Percentiles rank a stretch among this genome's conserved stretches.
Conservation (phyloP, 306 rosid genomes). For the Hylodesmum podocarpum region DNA sequence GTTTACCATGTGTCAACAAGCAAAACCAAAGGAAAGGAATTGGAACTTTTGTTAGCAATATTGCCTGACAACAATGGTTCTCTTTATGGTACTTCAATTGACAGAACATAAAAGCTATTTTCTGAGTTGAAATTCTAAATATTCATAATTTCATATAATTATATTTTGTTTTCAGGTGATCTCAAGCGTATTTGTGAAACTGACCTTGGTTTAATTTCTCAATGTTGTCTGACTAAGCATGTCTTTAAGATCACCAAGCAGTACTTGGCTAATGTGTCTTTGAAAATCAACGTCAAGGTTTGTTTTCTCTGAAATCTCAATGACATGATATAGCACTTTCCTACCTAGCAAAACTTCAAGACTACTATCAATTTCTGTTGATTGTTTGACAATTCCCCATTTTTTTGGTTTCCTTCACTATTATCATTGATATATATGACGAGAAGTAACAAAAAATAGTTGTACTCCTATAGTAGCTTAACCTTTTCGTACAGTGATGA, state of each 20-base stretch:
- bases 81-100: constrained; percentile 63
- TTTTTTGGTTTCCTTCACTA: not conserved
- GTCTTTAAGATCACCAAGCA: constrained; percentile 82
- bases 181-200: constrained; percentile 93
- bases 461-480: not conserved
- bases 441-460: not conserved
- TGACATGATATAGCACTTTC: constrained; percentile 14
- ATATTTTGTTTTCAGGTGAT: constrained; percentile 62
- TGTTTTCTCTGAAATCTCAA: constrained; percentile 1
- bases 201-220: constrained; percentile 89
- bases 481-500: not conserved
- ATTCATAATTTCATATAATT: not conserved
- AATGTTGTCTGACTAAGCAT: constrained; percentile 90
- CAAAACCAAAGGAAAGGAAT: constrained; percentile 65
- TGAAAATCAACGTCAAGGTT: constrained; percentile 92
- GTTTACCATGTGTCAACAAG: constrained; percentile 64
- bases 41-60: constrained; percentile 83
- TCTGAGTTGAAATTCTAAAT: not conserved
- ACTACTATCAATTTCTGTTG: not conserved
- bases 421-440: not conserved
- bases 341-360: not conserved
- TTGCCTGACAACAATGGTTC: constrained; percentile 94
- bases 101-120: not conserved
- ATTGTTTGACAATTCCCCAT: not conserved
- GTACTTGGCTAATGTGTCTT: constrained; percentile 84